phyloP scores from a whole-genome alignment of 208 protist genomes.

The Trichomonas gallinae region DNA sequence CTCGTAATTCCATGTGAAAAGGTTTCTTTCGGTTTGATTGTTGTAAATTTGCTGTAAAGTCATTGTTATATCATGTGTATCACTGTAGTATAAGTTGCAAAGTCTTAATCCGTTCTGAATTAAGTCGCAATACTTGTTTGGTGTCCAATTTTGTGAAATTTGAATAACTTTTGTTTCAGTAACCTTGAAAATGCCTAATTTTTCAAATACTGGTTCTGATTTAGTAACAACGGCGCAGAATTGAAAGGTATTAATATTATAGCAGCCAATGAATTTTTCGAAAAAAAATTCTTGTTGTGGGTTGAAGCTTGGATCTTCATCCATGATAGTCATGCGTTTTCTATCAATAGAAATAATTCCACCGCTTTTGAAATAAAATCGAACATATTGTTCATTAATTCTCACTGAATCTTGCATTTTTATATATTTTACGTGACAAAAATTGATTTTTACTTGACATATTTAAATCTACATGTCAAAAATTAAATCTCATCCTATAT shows the following conservation, averaged over 20 bases:
- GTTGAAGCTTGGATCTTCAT: neutral
- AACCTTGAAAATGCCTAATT: neutral
- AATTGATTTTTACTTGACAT: no score
- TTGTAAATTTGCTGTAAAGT: neutral
- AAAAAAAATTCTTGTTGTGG: neutral
- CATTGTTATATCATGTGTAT: neutral
- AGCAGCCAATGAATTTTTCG: neutral
- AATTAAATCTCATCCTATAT: no score
- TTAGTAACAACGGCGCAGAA: neutral
- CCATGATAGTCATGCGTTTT: neutral
- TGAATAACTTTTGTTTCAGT: neutral
- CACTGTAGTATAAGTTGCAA: neutral
- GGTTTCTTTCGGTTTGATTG: neutral
- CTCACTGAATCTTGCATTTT: neutral
- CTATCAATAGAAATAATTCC: neutral
- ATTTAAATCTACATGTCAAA: no score
- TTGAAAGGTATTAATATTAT: neutral
- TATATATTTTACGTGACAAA: no score
- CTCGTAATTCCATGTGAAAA: neutral
- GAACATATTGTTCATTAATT: neutral
- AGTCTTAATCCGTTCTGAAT: neutral
- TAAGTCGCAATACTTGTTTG: neutral
- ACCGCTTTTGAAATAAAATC: neutral
- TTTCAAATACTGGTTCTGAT: neutral
- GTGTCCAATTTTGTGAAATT: neutral